phyloP scores from a whole-genome alignment of 2,329 filamentous ascomycete genomes.

The Paraconiothyrium sp. region DNA sequence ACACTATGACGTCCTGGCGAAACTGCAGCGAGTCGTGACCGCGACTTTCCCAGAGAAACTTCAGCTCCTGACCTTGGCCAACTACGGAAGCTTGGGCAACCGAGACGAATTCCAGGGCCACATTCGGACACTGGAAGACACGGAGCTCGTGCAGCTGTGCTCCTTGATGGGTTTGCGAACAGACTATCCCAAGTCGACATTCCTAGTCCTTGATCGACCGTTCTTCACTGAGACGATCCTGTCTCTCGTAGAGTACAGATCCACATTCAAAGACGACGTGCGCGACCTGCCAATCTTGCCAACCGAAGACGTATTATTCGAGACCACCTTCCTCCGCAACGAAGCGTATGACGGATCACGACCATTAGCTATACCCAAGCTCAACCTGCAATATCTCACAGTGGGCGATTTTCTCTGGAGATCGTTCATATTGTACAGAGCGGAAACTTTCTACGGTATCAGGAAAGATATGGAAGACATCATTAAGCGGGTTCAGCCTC shows the following conservation, averaged over 20 bases:
- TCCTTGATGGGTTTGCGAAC: slow-evolving; percentile 79
- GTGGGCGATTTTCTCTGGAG: slow-evolving; percentile 98
- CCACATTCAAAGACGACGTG: slow-evolving; percentile 83
- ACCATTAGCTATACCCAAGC: slow-evolving; percentile 89
- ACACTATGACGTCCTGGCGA: slow-evolving; percentile 80
- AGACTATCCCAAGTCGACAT: slow-evolving; percentile 77
- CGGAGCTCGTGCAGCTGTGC: slow-evolving; percentile 76
- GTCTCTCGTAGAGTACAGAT: slow-evolving; percentile 77
- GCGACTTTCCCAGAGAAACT: slow-evolving; percentile 87
- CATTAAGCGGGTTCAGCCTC: slow-evolving; percentile 79
- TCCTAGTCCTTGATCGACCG: slow-evolving; percentile 69
- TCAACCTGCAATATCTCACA: slow-evolving; percentile 95
- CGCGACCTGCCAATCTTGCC: slow-evolving; percentile 79
- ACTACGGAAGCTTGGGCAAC: slow-evolving; percentile 87
- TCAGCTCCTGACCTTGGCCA: slow-evolving; percentile 89
- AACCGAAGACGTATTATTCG: slow-evolving; percentile 83
- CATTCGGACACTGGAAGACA: slow-evolving; percentile 75
- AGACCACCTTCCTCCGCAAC: slow-evolving; percentile 78
- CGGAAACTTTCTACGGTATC: slow-evolving; percentile 93
- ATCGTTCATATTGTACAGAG: slow-evolving; percentile 86
- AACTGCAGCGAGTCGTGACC: slow-evolving; percentile 78
- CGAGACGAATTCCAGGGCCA: slow-evolving; percentile 80
- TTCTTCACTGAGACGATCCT: slow-evolving; percentile 78
- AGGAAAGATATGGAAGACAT: slow-evolving; percentile 88
- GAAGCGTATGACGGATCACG: slow-evolving; percentile 87